Percentiles rank a stretch among this genome's conserved stretches.
Conservation (phyloP, 495 filamentous ascomycete genomes). For the Hypoxylon fuscum region DNA sequence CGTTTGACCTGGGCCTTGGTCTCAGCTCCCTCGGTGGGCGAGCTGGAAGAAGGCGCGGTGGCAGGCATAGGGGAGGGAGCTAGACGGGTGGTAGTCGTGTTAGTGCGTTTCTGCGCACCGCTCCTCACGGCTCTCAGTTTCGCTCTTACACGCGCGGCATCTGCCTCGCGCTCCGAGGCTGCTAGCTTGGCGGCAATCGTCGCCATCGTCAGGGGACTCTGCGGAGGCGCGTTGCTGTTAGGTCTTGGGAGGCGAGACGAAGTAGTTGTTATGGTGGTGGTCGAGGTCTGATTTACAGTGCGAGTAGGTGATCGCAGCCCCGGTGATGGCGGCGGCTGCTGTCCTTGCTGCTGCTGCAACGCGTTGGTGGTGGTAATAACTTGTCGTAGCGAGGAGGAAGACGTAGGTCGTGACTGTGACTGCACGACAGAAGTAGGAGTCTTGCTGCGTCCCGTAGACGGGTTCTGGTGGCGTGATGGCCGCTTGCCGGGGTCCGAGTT, state of each 20-base stretch:
- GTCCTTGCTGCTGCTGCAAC: constrained; percentile 37
- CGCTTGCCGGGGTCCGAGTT: constrained; percentile 17
- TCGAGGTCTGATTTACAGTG: constrained; percentile 12
- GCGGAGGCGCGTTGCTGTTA: constrained; percentile 45
- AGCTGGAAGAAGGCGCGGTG: constrained; percentile 6
- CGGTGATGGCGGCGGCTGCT: constrained; percentile 7
- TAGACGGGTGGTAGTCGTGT: constrained; percentile 4
- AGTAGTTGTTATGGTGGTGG: constrained; percentile 32
- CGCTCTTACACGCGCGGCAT: constrained; percentile 63
- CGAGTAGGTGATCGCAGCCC: constrained; percentile 31
- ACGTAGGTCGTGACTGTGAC: constrained; percentile 23
- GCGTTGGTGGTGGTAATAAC: background rate
- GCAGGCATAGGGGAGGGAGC: constrained; percentile 17
- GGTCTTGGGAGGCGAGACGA: constrained; percentile 54
- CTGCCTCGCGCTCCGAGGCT: constrained; percentile 64
- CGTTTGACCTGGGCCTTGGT: background rate
- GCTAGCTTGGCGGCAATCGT: constrained; percentile 65
- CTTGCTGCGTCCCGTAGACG: constrained; percentile 13
- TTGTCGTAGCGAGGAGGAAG: constrained; percentile 17
- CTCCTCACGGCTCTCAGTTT: constrained; percentile 60
- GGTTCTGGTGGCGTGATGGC: constrained; percentile 2
- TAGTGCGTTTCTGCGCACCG: constrained; percentile 29
- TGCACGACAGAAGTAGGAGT: constrained; percentile 1
- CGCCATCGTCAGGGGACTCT: constrained; percentile 61
- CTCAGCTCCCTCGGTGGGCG: constrained; percentile 1